These are phyloP conservation scores for Colletotrichum tanaceti DNA, from an alignment of 2,329 filamentous ascomycete species.

Conservation along the genomic window DNA sequence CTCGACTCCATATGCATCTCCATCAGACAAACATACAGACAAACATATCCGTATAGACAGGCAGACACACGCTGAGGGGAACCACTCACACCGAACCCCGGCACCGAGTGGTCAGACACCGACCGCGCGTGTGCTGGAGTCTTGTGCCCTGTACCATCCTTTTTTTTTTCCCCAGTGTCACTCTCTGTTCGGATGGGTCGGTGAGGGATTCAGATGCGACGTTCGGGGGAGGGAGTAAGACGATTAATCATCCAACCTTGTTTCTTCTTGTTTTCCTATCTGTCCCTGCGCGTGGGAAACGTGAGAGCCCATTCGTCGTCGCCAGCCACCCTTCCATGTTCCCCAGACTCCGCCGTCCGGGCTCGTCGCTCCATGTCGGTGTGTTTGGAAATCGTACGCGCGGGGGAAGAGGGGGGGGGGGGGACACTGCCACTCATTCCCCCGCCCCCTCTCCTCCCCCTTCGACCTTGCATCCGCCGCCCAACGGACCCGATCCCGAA, in stretches of 20 bases:
- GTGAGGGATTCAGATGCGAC: constrained; percentile 7
- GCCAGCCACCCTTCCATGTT: constrained; percentile 15
- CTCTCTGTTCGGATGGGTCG: not conserved
- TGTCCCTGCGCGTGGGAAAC: constrained; percentile 11
- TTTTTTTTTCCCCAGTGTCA: too few relatives aligned
- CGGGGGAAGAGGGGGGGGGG: not conserved
- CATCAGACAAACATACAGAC: constrained; percentile 1
- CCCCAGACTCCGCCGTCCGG: constrained; percentile 18
- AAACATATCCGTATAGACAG: too few relatives aligned
- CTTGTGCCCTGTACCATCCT: too few relatives aligned
- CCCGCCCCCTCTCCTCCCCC: too few relatives aligned
- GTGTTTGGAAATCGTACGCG: constrained; percentile 11
- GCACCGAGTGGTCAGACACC: not conserved
- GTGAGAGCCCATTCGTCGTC: not conserved
- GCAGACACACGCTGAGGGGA: not conserved
- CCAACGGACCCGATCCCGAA: constrained; percentile 15
- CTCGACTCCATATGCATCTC: not conserved
- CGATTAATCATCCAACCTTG: constrained; percentile 6
- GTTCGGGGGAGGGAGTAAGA: constrained; percentile 2
- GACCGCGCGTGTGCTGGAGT: too few relatives aligned
- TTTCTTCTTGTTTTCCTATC: too few relatives aligned
- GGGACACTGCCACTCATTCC: not conserved
- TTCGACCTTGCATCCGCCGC: not conserved
- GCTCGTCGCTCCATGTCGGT: not conserved
- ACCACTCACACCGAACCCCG: constrained; percentile 10